phyloP scores from a whole-genome alignment of 208 protist species.

The Angomonas deanei region DNA sequence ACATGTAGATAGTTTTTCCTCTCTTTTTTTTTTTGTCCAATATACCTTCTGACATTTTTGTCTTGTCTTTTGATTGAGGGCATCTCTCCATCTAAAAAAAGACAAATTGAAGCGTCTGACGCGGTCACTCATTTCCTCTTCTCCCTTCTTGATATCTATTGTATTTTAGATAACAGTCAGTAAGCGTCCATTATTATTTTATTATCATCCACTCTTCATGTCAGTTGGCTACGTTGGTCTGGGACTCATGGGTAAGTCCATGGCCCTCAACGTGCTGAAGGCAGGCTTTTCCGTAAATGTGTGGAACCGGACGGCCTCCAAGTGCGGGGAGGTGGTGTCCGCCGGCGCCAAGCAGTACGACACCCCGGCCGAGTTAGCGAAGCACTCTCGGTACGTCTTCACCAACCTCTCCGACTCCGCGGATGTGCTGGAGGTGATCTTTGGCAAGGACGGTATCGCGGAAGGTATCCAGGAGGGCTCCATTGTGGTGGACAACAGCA shows the following conservation, averaged over 20 bases:
- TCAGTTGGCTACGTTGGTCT: constrained; percentile 90
- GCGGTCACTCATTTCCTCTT: no score
- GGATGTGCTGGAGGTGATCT: constrained; percentile 87
- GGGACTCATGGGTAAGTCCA: constrained; percentile 92
- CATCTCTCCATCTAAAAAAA: no score
- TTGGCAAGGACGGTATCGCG: constrained; percentile 75
- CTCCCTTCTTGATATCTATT: background rate
- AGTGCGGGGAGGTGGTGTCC: constrained; percentile 73
- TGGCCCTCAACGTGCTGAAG: constrained; percentile 87
- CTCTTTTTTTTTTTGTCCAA: constrained; percentile 8
- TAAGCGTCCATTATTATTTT: background rate
- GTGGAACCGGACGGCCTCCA: constrained; percentile 82
- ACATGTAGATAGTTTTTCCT: background rate
- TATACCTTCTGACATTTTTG: constrained; percentile 9
- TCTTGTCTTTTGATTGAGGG: no score
- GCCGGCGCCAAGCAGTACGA: constrained; percentile 55
- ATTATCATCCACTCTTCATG: constrained; percentile 15
- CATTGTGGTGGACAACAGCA: constrained; percentile 95
- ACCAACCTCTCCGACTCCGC: constrained; percentile 90
- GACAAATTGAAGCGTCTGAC: no score
- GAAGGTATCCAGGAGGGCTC: constrained; percentile 55
- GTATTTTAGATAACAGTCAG: background rate
- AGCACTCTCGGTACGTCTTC: constrained; percentile 83
- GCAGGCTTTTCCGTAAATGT: constrained; percentile 82
- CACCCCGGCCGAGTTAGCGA: constrained; percentile 80